phyloP scores from a whole-genome alignment of 441 rosid genomes.

The Erysimum cheiri region DNA sequence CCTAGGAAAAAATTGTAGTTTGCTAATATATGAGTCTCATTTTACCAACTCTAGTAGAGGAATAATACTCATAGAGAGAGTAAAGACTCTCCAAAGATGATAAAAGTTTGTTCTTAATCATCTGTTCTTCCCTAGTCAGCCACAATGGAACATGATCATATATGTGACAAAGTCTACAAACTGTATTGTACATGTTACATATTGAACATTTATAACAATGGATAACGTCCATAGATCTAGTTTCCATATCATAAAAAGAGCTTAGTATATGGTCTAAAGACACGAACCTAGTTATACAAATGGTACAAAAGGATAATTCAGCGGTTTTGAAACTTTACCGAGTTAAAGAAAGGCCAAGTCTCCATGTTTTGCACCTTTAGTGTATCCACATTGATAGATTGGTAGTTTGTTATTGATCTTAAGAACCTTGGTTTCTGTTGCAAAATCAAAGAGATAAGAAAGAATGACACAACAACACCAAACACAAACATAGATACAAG shows the following conservation, averaged over 20 bases:
- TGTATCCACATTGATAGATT: constrained; percentile 83
- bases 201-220: background rate
- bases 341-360: constrained; percentile 87
- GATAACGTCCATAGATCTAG: background rate
- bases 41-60: background rate
- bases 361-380: constrained; percentile 90
- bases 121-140: background rate
- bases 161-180: background rate
- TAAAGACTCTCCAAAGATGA: background rate
- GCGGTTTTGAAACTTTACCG: constrained; percentile 54
- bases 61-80: background rate
- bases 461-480: constrained; percentile 12
- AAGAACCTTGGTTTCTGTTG: constrained; percentile 82
- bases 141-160: background rate
- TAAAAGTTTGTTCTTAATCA: background rate
- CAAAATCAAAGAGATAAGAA: constrained; percentile 14
- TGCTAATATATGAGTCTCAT: background rate
- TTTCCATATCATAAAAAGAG: background rate
- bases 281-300: background rate
- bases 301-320: background rate
- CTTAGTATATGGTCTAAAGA: background rate
- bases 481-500: background rate
- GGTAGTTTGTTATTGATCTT: constrained; percentile 80
- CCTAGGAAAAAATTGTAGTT: constrained; percentile 51
- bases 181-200: background rate